phyloP scores from a whole-genome alignment of 179 eudicot species.

The Camellia oleifera region DNA sequence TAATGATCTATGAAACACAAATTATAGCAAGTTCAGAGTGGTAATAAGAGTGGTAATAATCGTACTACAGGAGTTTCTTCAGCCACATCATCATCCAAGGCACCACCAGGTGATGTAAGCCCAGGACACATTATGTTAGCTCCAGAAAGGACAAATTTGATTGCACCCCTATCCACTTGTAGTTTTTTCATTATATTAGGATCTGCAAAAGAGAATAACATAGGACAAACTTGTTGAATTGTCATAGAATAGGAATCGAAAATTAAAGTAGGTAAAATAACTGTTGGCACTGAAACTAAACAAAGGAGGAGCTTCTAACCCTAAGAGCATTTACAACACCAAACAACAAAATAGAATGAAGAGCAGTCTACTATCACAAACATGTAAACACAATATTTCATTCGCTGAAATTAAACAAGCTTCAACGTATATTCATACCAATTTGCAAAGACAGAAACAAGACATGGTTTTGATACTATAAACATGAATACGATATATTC shows the following conservation, averaged over 20 bases:
- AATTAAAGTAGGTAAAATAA: neutral
- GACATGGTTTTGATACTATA: neutral
- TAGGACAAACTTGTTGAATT: neutral
- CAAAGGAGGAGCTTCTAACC: neutral
- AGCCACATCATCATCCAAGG: slow-evolving; percentile 82
- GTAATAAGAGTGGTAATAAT: neutral
- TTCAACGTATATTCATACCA: neutral
- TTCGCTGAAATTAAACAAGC: neutral
- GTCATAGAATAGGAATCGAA: neutral
- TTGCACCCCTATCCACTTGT: slow-evolving; percentile 98
- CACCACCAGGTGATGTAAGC: slow-evolving; percentile 97
- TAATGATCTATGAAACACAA: neutral
- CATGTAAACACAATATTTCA: neutral
- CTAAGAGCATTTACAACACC: neutral
- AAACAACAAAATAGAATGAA: neutral
- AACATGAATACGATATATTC: neutral
- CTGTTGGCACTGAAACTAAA: neutral
- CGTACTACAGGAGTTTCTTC: slow-evolving; percentile 90
- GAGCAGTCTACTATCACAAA: neutral
- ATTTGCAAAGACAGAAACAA: too few species aligned
- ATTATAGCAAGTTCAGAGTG: neutral
- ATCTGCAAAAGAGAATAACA: slow-evolving; percentile 50
- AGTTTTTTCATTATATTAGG: slow-evolving; percentile 91
- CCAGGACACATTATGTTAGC: slow-evolving; percentile 99
- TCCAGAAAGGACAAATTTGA: slow-evolving; percentile 88